Evolutionary conservation across 2,329 filamentous ascomycete genomes (phyloP), one percentile per base, ranked within the genome.

Genomic region (Hysterium pulicare): DNA sequence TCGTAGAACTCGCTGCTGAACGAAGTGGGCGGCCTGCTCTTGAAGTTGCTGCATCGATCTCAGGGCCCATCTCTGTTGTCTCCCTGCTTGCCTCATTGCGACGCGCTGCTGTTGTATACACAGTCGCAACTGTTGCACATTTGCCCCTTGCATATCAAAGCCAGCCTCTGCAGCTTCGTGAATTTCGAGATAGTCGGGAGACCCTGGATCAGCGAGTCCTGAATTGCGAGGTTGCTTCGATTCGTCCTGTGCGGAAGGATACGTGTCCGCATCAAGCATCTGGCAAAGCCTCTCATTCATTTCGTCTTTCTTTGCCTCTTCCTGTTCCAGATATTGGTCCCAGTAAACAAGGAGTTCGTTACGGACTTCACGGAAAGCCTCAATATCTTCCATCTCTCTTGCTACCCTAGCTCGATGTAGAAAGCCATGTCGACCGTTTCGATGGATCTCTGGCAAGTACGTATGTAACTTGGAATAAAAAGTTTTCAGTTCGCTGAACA

Each of bases 331-430:
- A 40, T 64, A 59, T 1, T 40, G 20, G 20, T 55, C 45, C 62
- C 62, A 66, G 42, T 54, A 52, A 19, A 49, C 36, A 6, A 65
- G 54, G 5, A 64, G 49, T 20, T 64, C 60, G 9, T 58, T 54
- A 6, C 53, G 46, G 2, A 64, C 43, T 1, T 43, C 31, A 10
- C 58, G 50, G 33, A 66, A 64, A 1, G 44, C 47, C 20, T 53
- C 53, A 6, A 64, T 48, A 33, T 66, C 51, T 43, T 61, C 57
- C 10, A 58, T 49, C 38, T 66, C 63, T 13, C 62, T 53, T 3
- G 63, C 63, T 0, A 66, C 61, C 13, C 63, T 51, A 3, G 63
- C 63, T 5, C 54, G 59, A 37, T 66, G 63, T 10, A 66, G 47
- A 31, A 59, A 61, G 4, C 45, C 53, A n/a, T 50, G 28, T 26